phyloP scores from a whole-genome alignment of 2,329 filamentous ascomycete species.

The Venturia oleaginea region DNA sequence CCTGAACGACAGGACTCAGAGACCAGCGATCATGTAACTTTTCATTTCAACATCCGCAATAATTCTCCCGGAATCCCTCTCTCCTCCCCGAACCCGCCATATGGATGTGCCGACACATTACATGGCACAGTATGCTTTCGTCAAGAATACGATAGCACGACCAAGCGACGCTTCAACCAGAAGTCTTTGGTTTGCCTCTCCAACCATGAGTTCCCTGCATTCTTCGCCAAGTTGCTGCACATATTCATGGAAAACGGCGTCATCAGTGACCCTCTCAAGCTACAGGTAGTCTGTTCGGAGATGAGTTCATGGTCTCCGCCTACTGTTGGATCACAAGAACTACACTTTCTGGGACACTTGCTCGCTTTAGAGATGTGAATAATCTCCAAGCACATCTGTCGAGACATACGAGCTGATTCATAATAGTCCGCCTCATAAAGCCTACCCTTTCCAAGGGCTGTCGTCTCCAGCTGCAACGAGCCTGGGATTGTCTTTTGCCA shows the following conservation, averaged over 20 bases:
- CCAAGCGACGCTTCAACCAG: slow-evolving; percentile 35
- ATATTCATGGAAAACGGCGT: slow-evolving; percentile 28
- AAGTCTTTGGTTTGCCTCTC: slow-evolving; percentile 32
- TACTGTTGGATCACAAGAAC: slow-evolving; percentile 27
- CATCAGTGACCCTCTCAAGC: slow-evolving; percentile 30
- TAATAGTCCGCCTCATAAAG: slow-evolving; percentile 27
- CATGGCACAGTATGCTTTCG: slow-evolving; percentile 32
- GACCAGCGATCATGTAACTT: slow-evolving; percentile 25
- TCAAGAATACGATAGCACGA: slow-evolving; percentile 31
- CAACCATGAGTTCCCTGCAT: slow-evolving; percentile 31
- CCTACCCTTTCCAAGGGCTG: slow-evolving; percentile 33
- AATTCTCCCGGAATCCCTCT: slow-evolving; percentile 49
- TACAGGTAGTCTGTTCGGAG: slow-evolving; percentile 29
- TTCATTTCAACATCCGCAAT: slow-evolving; percentile 33
- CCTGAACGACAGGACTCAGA: slow-evolving; percentile 35
- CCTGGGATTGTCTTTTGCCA: slow-evolving; percentile 20
- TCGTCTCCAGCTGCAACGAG: slow-evolving; percentile 16
- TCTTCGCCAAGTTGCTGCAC: slow-evolving; percentile 27
- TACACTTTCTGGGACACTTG: slow-evolving; percentile 31
- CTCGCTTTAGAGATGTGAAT: slow-evolving; percentile 29
- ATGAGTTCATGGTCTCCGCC: slow-evolving; percentile 30
- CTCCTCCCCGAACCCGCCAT: slow-evolving; percentile 28
- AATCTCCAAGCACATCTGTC: neutral
- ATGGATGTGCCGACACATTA: slow-evolving; percentile 29
- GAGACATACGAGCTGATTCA: neutral